Percentiles rank a stretch among this genome's conserved stretches.
phyloP scores from a whole-genome alignment of 2,329 filamentous ascomycete genomes.

The Neophaeococcomyces aloes region DNA sequence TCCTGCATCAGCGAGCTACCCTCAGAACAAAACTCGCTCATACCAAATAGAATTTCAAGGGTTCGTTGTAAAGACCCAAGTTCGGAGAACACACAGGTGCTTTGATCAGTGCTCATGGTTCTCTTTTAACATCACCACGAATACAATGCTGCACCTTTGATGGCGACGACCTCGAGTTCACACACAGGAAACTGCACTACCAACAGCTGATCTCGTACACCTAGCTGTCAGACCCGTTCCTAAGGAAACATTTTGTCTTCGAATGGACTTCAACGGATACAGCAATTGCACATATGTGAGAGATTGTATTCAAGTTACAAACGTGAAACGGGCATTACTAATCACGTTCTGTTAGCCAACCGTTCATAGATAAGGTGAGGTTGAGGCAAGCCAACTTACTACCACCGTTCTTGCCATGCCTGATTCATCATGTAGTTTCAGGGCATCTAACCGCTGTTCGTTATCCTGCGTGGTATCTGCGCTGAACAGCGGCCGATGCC shows the following conservation, averaged over 20 bases:
- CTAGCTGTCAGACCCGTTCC: no score
- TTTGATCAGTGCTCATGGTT: no score
- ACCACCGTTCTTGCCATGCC: conserved; percentile 43
- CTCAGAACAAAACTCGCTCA: neutral
- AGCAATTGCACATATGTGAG: no score
- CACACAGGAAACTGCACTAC: no score
- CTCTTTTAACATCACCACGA: no score
- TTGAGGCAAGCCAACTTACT: conserved; percentile 21
- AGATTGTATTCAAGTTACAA: neutral
- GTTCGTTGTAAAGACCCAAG: neutral
- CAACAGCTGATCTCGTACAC: no score
- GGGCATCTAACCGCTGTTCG: conserved; percentile 75
- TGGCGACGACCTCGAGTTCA: no score
- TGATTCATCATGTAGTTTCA: conserved; percentile 74
- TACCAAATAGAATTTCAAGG: neutral
- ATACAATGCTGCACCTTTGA: no score
- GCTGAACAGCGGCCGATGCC: conserved; percentile 25
- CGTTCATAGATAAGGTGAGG: neutral
- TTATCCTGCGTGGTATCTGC: conserved; percentile 72
- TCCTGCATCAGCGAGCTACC: neutral
- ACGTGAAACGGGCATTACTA: neutral
- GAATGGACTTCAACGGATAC: no score
- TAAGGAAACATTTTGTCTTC: no score
- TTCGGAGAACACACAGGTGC: neutral
- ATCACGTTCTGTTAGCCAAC: neutral